phyloP scores from a whole-genome alignment of 345 rosid genomes.

The Dimocarpus longan region DNA sequence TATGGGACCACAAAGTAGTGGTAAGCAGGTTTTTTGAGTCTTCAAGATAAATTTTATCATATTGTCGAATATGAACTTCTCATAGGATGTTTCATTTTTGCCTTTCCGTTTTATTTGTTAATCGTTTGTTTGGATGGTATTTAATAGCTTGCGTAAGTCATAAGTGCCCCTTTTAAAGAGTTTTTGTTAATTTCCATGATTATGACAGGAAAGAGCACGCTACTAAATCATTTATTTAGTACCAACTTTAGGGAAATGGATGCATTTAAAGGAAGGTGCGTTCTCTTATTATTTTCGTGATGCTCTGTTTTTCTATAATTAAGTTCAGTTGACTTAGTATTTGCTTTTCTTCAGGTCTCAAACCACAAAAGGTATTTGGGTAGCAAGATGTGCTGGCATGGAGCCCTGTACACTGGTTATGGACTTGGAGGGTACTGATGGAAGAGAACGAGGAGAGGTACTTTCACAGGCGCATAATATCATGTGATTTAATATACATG shows the following conservation, averaged over 20 bases:
- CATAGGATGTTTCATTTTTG: background rate
- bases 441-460: constrained; percentile 99
- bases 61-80: background rate
- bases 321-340: constrained; percentile 13
- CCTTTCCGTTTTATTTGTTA: background rate
- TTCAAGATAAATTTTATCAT: background rate
- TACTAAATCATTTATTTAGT: constrained; percentile 80
- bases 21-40: constrained; percentile 44
- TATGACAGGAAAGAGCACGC: constrained; percentile 91
- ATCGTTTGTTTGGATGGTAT: background rate
- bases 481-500: background rate
- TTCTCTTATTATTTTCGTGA: constrained; percentile 20
- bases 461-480: constrained; percentile 11
- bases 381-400: constrained; percentile 83
- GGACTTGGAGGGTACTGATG: constrained; percentile 99
- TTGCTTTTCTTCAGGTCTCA: constrained; percentile 65
- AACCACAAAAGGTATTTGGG: constrained; percentile 98
- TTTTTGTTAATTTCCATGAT: constrained; percentile 34
- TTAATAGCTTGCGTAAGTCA: background rate
- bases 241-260: constrained; percentile 99
- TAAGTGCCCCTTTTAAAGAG: constrained; percentile 1
- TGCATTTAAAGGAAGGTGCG: constrained; percentile 95
- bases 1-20: constrained; percentile 99
- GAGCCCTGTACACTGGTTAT: constrained; percentile 95
- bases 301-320: constrained; percentile 21